Base-by-base conservation (phyloP, 2,329 filamentous ascomycete genomes). In the Colletotrichum tofieldiae region DNA sequence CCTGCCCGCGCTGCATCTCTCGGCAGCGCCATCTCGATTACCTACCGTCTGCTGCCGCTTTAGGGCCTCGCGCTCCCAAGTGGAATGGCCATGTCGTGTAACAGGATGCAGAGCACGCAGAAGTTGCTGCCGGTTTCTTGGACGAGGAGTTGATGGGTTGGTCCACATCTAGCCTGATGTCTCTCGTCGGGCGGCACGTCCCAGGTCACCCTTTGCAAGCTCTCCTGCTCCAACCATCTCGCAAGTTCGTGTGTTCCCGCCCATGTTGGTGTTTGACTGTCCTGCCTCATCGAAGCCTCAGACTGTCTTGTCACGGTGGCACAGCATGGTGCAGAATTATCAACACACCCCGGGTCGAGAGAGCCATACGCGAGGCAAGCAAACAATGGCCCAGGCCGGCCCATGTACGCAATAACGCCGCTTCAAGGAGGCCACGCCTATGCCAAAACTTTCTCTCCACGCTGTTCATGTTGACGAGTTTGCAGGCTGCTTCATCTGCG, bases 261-360 rank as follows among this genome's bases (percentile, higher is more conserved):
- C 23, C 56, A 39, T 56, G 16, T 43, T 18, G 54, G 47, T 47
- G 7, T 7, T 52, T 63, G 66, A n/a, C 43, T 32, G 54, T 29
- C 52, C 65, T 65, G 65, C 65, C 65, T 72, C 65, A 70, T 70
- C 65, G 70, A 65, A 60, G 54, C 70, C 47, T 72, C 60, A 70
- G 32, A 41, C 58, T 59, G 65, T 72, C 66, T 72, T 47, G 65
- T 51, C 70, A 35, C 47, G 23, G 70, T 70, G 32, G 39, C 65
- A 70, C 70, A 41, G 18, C 70, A 47, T 72, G 45, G 45, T 14
- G 49, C 39, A 67, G 58, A 32, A 32, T 20, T 26, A 62, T 39
- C 37, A n/a, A 41, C 16, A 29, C 35, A 14, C 41, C 47, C 45
- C 65, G 51, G 26, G 68, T 55, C 41, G 32, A 41, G 41, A 26